Conservation (phyloP, 257 asterid species). For the Coffea eugenioides region DNA sequence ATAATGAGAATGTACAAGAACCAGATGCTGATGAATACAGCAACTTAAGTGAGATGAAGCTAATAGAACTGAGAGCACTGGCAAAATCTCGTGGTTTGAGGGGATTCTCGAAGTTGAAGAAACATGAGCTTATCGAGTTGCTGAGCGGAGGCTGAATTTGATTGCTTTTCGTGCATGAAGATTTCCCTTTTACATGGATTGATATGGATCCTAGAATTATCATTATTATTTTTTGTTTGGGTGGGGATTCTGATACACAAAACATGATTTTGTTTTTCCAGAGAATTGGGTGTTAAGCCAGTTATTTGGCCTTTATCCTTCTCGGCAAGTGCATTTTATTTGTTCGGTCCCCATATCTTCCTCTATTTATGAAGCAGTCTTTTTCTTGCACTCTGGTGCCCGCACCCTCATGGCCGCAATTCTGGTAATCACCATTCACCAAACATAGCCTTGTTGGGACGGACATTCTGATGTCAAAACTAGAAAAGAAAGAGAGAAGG, state of each 20-base stretch:
- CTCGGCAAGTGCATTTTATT: background rate
- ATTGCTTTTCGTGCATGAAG: background rate
- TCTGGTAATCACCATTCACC: too few relatives aligned
- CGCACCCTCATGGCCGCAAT: too few relatives aligned
- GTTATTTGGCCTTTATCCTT: background rate
- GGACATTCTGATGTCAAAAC: too few relatives aligned
- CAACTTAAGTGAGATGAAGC: conserved; percentile 34
- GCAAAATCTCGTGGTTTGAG: conserved; percentile 40
- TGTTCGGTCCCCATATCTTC: background rate
- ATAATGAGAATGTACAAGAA: conserved; percentile 17
- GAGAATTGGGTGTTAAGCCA: background rate
- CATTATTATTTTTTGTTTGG: too few relatives aligned
- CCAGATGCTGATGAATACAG: background rate
- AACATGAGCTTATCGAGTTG: conserved; percentile 38
- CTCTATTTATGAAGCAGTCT: background rate
- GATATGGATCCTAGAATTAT: background rate
- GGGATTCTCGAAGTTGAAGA: conserved; percentile 39
- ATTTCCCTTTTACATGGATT: background rate
- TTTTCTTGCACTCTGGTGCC: too few relatives aligned
- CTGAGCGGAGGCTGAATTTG: conserved; percentile 31
- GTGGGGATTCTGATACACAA: background rate
- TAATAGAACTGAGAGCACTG: conserved; percentile 34
- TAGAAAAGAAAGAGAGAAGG: too few relatives aligned
- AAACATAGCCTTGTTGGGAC: too few relatives aligned
- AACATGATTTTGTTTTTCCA: background rate